Conservation (phyloP, 306 rosid genomes). For the Gynostemma pentaphyllum region DNA sequence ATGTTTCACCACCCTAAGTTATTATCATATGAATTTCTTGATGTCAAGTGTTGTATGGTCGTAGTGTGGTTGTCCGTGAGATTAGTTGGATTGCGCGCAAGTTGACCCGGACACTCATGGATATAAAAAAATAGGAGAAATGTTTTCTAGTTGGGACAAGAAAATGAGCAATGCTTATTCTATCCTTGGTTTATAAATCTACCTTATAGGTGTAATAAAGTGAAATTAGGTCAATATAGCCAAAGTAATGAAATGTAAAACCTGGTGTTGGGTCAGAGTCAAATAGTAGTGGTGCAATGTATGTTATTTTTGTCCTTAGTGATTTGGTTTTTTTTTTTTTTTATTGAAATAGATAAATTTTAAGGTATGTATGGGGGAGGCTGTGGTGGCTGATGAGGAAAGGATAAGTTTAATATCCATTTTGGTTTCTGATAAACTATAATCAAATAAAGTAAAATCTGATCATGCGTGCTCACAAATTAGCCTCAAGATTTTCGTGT, state of each 20-base stretch:
- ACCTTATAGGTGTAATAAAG: background rate
- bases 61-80: too few species aligned
- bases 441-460: background rate
- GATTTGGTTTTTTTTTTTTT: too few species aligned
- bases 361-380: background rate
- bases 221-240: background rate
- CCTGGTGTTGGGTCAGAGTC: background rate
- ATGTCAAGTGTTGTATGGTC: too few species aligned
- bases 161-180: background rate
- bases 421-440: background rate
- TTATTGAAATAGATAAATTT: background rate
- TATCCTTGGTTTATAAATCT: background rate
- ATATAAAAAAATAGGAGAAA: too few species aligned
- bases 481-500: background rate
- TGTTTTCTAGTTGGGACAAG: background rate
- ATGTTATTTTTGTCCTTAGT: background rate
- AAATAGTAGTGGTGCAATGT: background rate
- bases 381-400: conserved; percentile 8
- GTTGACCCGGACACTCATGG: too few species aligned
- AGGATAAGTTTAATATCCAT: conserved; percentile 7
- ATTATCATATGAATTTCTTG: too few species aligned
- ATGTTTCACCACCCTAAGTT: too few species aligned
- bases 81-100: too few species aligned
- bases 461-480: background rate
- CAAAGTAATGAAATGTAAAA: background rate